Evolutionary conservation across 1,284 basidiomycete genomes (phyloP).

Genomic region (Leccinum solheimii): DNA sequence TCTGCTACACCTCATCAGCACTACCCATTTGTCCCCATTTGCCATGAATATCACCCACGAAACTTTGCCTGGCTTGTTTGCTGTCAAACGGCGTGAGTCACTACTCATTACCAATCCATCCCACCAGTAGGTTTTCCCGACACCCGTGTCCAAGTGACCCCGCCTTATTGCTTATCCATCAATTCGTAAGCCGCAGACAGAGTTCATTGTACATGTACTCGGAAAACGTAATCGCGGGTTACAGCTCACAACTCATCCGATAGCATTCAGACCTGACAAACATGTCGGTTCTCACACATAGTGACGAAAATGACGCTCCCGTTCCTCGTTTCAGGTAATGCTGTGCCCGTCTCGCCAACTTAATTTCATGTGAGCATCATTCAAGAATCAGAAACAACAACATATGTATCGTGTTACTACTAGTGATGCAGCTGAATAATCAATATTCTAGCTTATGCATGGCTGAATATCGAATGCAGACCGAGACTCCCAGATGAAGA

Average conservation of each 20-base stretch:
- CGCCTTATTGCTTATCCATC: not conserved
- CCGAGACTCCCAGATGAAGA: not conserved
- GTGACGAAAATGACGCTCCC: conserved; percentile 10
- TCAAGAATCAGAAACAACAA: not conserved
- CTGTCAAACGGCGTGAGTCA: not conserved
- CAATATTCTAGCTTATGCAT: not conserved
- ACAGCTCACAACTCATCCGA: conserved; percentile 8
- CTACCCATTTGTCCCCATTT: not conserved
- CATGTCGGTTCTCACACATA: not conserved
- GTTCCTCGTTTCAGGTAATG: conserved; percentile 8
- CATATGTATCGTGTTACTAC: not conserved
- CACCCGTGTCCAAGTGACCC: not conserved
- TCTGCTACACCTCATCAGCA: not conserved
- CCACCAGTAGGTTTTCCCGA: not conserved
- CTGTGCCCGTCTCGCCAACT: conserved; percentile 1
- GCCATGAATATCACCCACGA: not conserved
- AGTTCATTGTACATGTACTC: not conserved
- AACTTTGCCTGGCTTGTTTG: not conserved
- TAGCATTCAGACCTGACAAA: conserved; percentile 22
- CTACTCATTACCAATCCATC: not conserved
- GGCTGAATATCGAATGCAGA: not conserved
- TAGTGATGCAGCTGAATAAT: not conserved
- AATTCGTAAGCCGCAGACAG: not conserved
- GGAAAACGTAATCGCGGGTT: not conserved
- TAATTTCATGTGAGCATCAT: not conserved